Evolutionary conservation across 208 protist genomes (phyloP).

Genomic region (Trypanosoma mega): DNA sequence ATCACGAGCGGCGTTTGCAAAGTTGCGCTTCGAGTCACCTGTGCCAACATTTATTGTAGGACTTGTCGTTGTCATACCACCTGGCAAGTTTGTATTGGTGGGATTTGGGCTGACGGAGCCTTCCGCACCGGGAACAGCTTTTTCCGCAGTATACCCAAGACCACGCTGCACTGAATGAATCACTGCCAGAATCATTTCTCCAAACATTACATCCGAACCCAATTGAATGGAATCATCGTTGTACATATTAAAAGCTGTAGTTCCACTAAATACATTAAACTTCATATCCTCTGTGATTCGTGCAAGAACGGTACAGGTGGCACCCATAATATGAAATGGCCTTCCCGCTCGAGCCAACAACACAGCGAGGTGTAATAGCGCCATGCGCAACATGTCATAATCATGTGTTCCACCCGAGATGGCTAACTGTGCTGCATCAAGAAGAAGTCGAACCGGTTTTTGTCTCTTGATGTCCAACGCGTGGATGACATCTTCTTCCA

Average conservation of each 20-base stretch:
- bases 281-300: constrained; percentile 66
- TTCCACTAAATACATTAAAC: constrained; percentile 59
- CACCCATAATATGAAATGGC: constrained; percentile 33
- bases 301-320: constrained; percentile 50
- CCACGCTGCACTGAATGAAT: constrained; percentile 33
- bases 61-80: too few relatives aligned
- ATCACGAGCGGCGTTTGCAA: constrained; percentile 5
- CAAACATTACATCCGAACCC: constrained; percentile 21
- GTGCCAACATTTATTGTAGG: too few relatives aligned
- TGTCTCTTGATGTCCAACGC: constrained; percentile 13
- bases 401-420: constrained; percentile 63
- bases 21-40: constrained; percentile 1
- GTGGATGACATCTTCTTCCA: constrained; percentile 7
- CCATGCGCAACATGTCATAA: constrained; percentile 49
- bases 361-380: constrained; percentile 57
- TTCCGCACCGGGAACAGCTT: not conserved
- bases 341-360: constrained; percentile 35
- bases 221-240: constrained; percentile 48
- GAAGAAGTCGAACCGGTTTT: constrained; percentile 28
- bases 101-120: not conserved
- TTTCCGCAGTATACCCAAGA: constrained; percentile 22
- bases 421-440: constrained; percentile 37
- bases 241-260: constrained; percentile 63
- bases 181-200: constrained; percentile 35
- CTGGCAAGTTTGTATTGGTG: not conserved